Base-by-base conservation (phyloP, 371 early-diverging fungal species). In the Dinochytrium kinnereticum region DNA sequence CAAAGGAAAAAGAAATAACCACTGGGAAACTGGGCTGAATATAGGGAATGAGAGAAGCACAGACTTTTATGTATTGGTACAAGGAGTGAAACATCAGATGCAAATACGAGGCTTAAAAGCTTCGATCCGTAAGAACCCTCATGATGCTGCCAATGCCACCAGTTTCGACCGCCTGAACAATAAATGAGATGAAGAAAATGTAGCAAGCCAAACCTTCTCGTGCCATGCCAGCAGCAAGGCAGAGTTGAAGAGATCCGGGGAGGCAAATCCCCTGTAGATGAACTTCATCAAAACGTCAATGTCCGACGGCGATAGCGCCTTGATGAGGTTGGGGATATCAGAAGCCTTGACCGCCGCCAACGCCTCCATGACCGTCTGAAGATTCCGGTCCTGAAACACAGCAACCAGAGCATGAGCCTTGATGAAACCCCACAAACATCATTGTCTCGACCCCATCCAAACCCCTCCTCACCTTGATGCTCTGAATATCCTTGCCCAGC, bases 241-340 rank as follows among this genome's bases (percentile, higher is more conserved):
- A 28, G 95, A 89, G 76, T 94, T 94, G 78, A 87, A 95, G 59
- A 82, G 75, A n/a, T 93, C 94, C 1, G 98, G 98, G 31, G 85
- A 85, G 1, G 92, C 93, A 89, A 97, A 86, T 31, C 94, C 96
- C 24, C 92, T 88, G 82, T 96, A 96, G 44, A 97, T 85, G 79
- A 95, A 97, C 82, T 95, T 96, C 87, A 96, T 90, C 79, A 96
- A 77, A 10, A 90, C 83, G 76, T 95, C 96, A 71, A 90, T 83
- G 53, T 93, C 89, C 33, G 89, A 89, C 13, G 78, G 74, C 5
- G 79, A 65, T 64, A 97, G 84, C 2, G 76, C 67, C 77, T 89
- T 85, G 40, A 95, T 82, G 66, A 92, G 77, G 36, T 77, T 71
- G 37, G 88, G 71, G 55, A 94, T 89, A 61, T 96, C 96, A 30